Evolutionary conservation across 306 rosid genomes (phyloP).

Genomic region (Quillaja saponaria): DNA sequence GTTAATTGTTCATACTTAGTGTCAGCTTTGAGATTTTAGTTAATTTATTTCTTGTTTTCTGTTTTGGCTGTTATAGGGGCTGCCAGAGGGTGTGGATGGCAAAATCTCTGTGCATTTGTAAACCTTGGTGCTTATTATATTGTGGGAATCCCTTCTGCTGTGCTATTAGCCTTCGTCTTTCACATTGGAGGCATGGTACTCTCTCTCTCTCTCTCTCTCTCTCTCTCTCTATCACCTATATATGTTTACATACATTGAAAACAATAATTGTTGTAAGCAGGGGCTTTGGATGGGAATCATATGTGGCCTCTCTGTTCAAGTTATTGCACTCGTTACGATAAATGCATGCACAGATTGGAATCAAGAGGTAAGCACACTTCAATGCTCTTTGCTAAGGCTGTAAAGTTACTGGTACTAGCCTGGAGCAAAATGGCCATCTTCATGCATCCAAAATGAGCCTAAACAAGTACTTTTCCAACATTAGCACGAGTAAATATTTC

Average conservation of each 20-base stretch:
- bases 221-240: not conserved
- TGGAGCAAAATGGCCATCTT: not conserved
- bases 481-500: too few relatives aligned
- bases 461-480: too few relatives aligned
- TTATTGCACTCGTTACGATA: constrained; percentile 37
- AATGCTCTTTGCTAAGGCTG: constrained; percentile 1
- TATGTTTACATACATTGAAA: not conserved
- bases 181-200: constrained; percentile 62
- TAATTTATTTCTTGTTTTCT: not conserved
- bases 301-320: constrained; percentile 59
- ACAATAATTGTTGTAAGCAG: constrained; percentile 25
- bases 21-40: too few relatives aligned
- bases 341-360: constrained; percentile 48
- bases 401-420: not conserved
- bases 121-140: constrained; percentile 66
- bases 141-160: constrained; percentile 60
- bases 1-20: not conserved
- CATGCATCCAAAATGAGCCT: too few relatives aligned
- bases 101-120: constrained; percentile 53
- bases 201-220: constrained; percentile 14
- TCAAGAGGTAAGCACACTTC: constrained; percentile 37
- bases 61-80: constrained; percentile 40
- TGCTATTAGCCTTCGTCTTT: constrained; percentile 49
- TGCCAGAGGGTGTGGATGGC: constrained; percentile 84
- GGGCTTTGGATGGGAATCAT: constrained; percentile 71